Percentiles rank a stretch among this genome's conserved stretches.
These are phyloP conservation scores for Pelargonium cotyledonis DNA, from an alignment of 441 rosid genomes.

Conservation along the genomic window DNA sequence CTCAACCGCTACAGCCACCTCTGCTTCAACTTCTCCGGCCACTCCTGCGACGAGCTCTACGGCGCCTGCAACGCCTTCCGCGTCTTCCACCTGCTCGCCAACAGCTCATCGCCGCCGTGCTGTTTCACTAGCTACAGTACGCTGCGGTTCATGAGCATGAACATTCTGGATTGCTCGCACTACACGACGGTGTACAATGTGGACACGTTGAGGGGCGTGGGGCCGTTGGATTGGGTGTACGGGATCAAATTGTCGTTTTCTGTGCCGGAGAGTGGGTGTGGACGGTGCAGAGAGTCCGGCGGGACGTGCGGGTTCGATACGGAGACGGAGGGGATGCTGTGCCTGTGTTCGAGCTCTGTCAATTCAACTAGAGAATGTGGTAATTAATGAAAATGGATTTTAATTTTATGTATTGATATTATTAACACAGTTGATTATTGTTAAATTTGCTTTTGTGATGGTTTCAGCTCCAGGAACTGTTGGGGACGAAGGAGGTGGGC, in stretches of 20 bases:
- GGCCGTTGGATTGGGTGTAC: slow-evolving; percentile 75
- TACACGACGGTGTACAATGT: slow-evolving; percentile 51
- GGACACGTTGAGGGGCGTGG: slow-evolving; percentile 44
- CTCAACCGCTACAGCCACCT: slow-evolving; percentile 69
- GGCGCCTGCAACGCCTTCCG: slow-evolving; percentile 59
- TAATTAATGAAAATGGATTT: slow-evolving; percentile 28
- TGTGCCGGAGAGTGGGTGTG: slow-evolving; percentile 66
- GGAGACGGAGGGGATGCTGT: slow-evolving; percentile 51
- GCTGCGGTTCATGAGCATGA: slow-evolving; percentile 72
- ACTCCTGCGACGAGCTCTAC: slow-evolving; percentile 82
- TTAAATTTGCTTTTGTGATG: not conserved
- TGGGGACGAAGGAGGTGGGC: slow-evolving; percentile 18
- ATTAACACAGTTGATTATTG: too few relatives aligned
- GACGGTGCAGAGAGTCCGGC: slow-evolving; percentile 56
- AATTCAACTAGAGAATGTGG: slow-evolving; percentile 73
- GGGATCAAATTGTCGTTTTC: slow-evolving; percentile 62
- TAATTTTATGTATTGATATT: not conserved
- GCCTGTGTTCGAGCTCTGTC: slow-evolving; percentile 51
- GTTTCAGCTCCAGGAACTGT: slow-evolving; percentile 35
- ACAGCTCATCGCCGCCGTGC: slow-evolving; percentile 48
- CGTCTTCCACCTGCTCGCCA: slow-evolving; percentile 43
- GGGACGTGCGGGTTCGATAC: slow-evolving; percentile 77
- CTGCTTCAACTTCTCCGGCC: slow-evolving; percentile 63
- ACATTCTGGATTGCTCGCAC: slow-evolving; percentile 76
- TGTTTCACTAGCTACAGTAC: slow-evolving; percentile 82